Base-by-base conservation (phyloP, 805 yeast genomes). In the Candida odintsovae region DNA sequence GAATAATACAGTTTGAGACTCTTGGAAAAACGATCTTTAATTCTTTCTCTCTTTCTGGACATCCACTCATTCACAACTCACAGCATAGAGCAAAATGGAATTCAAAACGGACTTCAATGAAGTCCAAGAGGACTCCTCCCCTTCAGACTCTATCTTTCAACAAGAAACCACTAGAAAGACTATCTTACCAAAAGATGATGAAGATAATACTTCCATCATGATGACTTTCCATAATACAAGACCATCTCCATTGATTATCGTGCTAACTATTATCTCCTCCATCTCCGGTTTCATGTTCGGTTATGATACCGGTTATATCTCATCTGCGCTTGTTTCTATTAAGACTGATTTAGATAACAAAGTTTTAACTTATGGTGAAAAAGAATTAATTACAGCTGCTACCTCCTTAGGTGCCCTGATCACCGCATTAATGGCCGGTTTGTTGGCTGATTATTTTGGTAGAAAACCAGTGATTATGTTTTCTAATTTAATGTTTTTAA, bases 231-330 rank as follows among this genome's bases (percentile, higher is more conserved):
- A 68, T 45, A 72, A 73, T 56, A 72, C 76, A 12, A 73, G 67
- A 47, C 82, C 87, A 3, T 75, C 94, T 11, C 66, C 72, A 8
- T 67, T 86, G 57, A 88, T 90, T 42, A 68, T 89, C 21, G 66
- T 77, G 23, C 66, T 90, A 44, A 86, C 96, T 0, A 71, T 82
- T 43, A 81, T 82, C 23, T 80, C 97, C 0, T 90, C 97, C 8
- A 83, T 92, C 51, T 90, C 97, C 0, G 98, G 98, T 1, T 89
- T 90, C 67, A 80, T 92, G 89, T 92, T 92, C 67, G 99, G 99
- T 55, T 92, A 92, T 62, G 99, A 92, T 65, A 92, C 98, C 1
- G 98, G 98, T 55, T 92, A 92, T 67, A 90, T 92, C 38, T 92
- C 98, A 4, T 83, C 95, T 18, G 97, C 97, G 0, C 73, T 92